Evolutionary conservation across 805 yeast genomes (phyloP).

Genomic region (Zygoascus tannicola): DNA sequence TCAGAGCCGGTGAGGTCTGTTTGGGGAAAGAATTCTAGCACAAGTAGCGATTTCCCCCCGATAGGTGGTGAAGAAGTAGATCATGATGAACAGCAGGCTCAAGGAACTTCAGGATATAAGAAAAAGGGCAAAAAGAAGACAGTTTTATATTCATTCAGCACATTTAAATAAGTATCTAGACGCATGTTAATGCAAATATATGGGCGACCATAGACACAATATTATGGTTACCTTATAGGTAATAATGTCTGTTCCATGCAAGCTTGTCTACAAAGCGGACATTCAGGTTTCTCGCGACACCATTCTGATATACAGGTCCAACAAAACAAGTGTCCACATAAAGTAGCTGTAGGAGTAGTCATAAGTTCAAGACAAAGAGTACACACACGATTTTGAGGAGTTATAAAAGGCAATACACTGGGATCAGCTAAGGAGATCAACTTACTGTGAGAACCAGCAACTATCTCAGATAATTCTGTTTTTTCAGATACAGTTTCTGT

Average conservation of each 20-base stretch:
- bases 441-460: constrained; percentile 4
- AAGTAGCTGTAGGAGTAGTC: constrained; percentile 74
- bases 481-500: constrained; percentile 11
- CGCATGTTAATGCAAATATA: background rate
- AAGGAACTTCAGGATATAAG: constrained; percentile 15
- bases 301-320: constrained; percentile 87
- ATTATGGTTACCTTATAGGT: constrained; percentile 34
- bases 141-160: constrained; percentile 43
- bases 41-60: no score
- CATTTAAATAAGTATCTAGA: constrained; percentile 16
- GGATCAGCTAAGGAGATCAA: constrained; percentile 51
- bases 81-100: no score
- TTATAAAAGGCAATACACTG: constrained; percentile 52
- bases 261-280: constrained; percentile 81
- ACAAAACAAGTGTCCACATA: constrained; percentile 90
- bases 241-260: constrained; percentile 55
- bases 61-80: no score
- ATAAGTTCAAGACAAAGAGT: constrained; percentile 75
- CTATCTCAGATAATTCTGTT: constrained; percentile 9
- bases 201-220: background rate
- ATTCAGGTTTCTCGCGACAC: constrained; percentile 80
- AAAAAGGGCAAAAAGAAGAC: constrained; percentile 44
- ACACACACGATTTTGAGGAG: constrained; percentile 63
- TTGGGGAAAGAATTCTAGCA: no score
- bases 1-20: background rate